Conservation (phyloP, 1,284 basidiomycete species). For the Irpex rosettiformis region DNA sequence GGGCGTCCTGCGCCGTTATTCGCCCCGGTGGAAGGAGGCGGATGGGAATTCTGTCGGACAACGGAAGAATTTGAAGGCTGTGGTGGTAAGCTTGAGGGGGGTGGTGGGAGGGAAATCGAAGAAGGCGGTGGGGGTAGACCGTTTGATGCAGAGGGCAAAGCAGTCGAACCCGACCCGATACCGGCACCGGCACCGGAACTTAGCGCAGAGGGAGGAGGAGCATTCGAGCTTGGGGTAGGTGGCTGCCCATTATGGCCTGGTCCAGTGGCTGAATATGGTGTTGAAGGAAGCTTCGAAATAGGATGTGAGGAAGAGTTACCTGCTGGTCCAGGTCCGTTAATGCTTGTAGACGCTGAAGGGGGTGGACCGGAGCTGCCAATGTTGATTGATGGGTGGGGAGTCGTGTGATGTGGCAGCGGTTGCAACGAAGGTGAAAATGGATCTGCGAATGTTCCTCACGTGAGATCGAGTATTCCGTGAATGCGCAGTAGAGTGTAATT, state of each 20-base stretch:
- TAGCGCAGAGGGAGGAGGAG: slow-evolving; percentile 1
- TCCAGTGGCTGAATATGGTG: slow-evolving; percentile 9
- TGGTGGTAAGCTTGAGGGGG: slow-evolving; percentile 11
- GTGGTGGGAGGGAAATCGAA: slow-evolving; percentile 6
- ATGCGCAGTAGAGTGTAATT: not conserved
- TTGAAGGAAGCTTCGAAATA: slow-evolving; percentile 16
- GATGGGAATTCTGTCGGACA: not conserved
- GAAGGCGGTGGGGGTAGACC: slow-evolving; percentile 8
- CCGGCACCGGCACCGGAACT: not conserved
- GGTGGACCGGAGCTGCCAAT: slow-evolving; percentile 8
- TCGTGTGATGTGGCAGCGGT: slow-evolving; percentile 8
- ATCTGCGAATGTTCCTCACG: slow-evolving; percentile 5
- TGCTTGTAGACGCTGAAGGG: not conserved
- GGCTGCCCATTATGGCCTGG: slow-evolving; percentile 6
- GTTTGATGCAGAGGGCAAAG: slow-evolving; percentile 5
- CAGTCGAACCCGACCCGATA: not conserved
- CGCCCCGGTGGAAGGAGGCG: not conserved
- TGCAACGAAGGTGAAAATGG: slow-evolving; percentile 15
- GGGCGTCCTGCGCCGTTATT: not conserved
- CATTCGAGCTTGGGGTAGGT: not conserved
- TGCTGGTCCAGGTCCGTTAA: slow-evolving; percentile 6
- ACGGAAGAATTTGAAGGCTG: slow-evolving; percentile 5
- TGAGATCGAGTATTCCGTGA: not conserved
- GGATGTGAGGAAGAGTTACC: slow-evolving; percentile 8
- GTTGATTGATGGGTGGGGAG: slow-evolving; percentile 14